These are phyloP conservation scores for Phytophthora cactorum DNA, from an alignment of 352 stramenopile species.

Conservation along the genomic window DNA sequence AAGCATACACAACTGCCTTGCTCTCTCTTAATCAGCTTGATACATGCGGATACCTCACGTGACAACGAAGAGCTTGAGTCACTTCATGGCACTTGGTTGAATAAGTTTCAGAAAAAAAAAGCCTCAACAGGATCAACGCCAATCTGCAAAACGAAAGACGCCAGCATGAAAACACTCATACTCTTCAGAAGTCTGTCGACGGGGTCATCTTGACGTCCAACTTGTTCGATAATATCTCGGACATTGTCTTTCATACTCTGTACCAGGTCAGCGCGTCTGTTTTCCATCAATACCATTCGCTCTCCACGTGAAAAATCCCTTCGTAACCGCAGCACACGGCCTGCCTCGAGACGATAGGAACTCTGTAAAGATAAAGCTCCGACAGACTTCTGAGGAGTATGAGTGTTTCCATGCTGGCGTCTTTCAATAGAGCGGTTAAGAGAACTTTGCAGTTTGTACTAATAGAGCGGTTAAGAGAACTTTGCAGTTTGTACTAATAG, in stretches of 20 bases:
- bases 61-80: neutral
- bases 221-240: conserved; percentile 14
- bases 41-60: neutral
- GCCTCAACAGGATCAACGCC: conserved; percentile 1
- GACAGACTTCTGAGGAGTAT: conserved; percentile 18
- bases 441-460: too few relatives aligned
- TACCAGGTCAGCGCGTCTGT: neutral
- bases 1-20: conserved; percentile 1
- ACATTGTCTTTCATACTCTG: conserved; percentile 6
- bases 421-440: neutral
- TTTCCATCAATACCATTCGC: neutral
- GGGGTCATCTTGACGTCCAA: neutral
- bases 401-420: conserved; percentile 6
- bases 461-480: too few relatives aligned
- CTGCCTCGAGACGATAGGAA: conserved; percentile 21
- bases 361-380: conserved; percentile 13
- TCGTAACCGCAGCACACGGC: conserved; percentile 12
- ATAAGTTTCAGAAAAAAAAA: neutral
- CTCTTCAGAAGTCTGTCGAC: conserved; percentile 12
- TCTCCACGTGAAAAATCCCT: conserved; percentile 5
- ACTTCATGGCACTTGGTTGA: neutral
- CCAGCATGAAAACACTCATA: conserved; percentile 12
- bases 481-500: too few relatives aligned
- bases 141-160: neutral
- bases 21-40: conserved; percentile 3